Evolutionary conservation across 2,329 filamentous ascomycete genomes (phyloP).

Genomic region (Cladorrhinum sp.): DNA sequence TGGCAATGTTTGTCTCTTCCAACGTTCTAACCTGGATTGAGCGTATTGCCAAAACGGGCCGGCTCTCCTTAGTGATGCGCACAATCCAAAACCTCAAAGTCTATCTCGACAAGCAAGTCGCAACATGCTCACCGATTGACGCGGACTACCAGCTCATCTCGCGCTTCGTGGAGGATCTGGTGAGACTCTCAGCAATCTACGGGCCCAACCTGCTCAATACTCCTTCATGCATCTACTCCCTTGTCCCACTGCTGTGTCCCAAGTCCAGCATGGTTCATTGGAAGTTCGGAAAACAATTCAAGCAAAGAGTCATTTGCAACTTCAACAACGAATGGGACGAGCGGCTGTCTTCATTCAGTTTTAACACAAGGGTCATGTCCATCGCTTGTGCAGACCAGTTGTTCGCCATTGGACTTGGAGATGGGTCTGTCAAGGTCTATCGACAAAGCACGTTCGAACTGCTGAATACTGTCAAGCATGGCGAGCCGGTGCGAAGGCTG

Average conservation of each 20-base stretch:
- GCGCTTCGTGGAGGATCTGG: conserved; percentile 17
- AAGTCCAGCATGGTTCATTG: conserved; percentile 15
- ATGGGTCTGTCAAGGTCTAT: conserved; percentile 16
- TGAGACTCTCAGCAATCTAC: conserved; percentile 17
- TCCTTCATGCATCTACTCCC: conserved; percentile 18
- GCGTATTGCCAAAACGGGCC: conserved; percentile 21
- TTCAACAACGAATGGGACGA: conserved; percentile 23
- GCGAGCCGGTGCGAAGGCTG: conserved; percentile 17
- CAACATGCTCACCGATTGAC: conserved; percentile 17
- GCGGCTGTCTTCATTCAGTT: conserved; percentile 16
- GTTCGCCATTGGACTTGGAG: conserved; percentile 17
- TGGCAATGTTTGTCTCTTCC: conserved; percentile 31
- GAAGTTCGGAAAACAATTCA: conserved; percentile 17
- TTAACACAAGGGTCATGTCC: conserved; percentile 15
- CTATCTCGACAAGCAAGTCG: conserved; percentile 18
- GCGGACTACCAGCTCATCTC: conserved; percentile 14
- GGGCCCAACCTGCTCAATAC: conserved; percentile 17
- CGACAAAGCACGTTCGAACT: conserved; percentile 21
- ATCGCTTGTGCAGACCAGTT: conserved; percentile 19
- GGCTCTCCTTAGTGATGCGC: conserved; percentile 14
- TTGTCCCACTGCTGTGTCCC: conserved; percentile 22
- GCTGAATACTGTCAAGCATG: conserved; percentile 14
- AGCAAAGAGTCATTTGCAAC: conserved; percentile 16
- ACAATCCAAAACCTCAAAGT: conserved; percentile 16
- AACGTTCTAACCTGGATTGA: conserved; percentile 40